Conservation (phyloP, 257 asterid genomes). For the Rehmannia glutinosa region DNA sequence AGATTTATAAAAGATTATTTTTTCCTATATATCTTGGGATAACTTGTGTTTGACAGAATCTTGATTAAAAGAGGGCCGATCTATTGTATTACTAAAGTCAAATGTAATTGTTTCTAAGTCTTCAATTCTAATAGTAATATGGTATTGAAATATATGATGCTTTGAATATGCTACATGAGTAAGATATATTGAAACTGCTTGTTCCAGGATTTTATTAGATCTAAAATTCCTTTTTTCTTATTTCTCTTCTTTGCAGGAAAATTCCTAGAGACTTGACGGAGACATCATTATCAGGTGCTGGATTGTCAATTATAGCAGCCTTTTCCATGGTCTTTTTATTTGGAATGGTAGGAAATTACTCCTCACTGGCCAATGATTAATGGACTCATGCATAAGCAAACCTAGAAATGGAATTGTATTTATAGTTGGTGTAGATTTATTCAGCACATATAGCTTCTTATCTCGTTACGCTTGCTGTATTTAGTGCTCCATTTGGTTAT, state of each 20-base stretch:
- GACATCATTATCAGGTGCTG: conserved; percentile 91
- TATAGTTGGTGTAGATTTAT: background rate
- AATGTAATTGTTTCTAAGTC: background rate
- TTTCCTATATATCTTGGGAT: too few relatives aligned
- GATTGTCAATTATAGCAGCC: conserved; percentile 81
- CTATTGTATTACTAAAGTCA: background rate
- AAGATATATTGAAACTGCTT: background rate
- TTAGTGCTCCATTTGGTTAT: background rate
- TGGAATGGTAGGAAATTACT: conserved; percentile 73
- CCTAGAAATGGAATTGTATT: background rate
- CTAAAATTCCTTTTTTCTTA: background rate
- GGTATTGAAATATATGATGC: background rate
- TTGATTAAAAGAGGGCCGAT: background rate
- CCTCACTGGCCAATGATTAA: background rate
- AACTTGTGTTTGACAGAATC: background rate
- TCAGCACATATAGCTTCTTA: background rate
- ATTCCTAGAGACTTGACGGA: conserved; percentile 83
- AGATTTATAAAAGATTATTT: too few relatives aligned
- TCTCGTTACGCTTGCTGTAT: background rate
- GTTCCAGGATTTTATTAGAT: too few relatives aligned
- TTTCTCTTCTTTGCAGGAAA: conserved; percentile 56
- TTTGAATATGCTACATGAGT: background rate
- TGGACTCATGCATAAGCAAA: conserved; percentile 4
- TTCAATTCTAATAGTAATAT: too few relatives aligned
- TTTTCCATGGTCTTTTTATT: conserved; percentile 70